phyloP scores from a whole-genome alignment of 495 filamentous ascomycete genomes.

The Neurospora sp. region DNA sequence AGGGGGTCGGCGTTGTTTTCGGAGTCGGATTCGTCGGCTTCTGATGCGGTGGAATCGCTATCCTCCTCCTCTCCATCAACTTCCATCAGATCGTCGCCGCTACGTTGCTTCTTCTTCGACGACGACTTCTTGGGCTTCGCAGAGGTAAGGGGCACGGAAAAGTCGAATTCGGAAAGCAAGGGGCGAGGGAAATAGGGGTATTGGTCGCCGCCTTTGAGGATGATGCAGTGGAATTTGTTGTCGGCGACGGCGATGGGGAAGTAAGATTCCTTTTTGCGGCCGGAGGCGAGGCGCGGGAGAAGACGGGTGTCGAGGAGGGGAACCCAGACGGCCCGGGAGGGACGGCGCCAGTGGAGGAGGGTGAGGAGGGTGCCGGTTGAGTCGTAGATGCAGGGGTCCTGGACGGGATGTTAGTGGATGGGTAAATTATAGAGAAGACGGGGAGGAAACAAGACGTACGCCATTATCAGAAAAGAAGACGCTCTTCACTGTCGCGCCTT shows the following conservation, averaged over 20 bases:
- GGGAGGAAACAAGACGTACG: not conserved
- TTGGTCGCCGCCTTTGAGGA: conserved; percentile 87
- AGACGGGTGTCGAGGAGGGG: conserved; percentile 82
- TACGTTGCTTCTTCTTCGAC: conserved; percentile 30
- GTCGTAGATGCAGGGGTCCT: conserved; percentile 88
- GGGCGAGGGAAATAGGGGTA: conserved; percentile 94
- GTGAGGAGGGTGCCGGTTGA: conserved; percentile 76
- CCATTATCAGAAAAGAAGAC: conserved; percentile 90
- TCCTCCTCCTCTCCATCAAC: conserved; percentile 22
- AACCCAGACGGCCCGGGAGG: conserved; percentile 80
- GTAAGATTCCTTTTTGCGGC: conserved; percentile 80
- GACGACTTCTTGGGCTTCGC: conserved; percentile 16
- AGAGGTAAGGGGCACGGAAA: conserved; percentile 68
- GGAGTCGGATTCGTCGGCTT: conserved; percentile 20
- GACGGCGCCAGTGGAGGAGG: conserved; percentile 80
- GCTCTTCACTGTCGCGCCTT: conserved; percentile 57
- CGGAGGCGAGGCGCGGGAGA: conserved; percentile 68
- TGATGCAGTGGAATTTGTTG: conserved; percentile 94
- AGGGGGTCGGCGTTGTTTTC: conserved; percentile 19
- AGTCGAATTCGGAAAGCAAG: conserved; percentile 86
- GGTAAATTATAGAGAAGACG: not conserved
- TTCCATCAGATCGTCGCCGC: conserved; percentile 15
- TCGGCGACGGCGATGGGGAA: conserved; percentile 93
- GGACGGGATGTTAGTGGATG: not conserved
- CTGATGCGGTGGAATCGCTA: conserved; percentile 7